Evolutionary conservation across 1,284 basidiomycete genomes (phyloP).

Genomic region (Boletus semigastroideus): DNA sequence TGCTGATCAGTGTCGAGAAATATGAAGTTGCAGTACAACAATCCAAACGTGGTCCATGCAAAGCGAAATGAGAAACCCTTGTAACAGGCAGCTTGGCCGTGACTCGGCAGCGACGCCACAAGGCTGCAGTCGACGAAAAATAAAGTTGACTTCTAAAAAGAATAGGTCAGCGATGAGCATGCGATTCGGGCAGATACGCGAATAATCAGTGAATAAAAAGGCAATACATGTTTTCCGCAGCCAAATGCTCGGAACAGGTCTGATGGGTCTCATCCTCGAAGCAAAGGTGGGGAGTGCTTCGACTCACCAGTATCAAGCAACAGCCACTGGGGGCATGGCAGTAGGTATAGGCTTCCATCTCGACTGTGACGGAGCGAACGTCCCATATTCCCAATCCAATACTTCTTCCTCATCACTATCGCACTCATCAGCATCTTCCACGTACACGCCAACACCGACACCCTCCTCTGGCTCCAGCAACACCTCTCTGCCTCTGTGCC

Average conservation of each 20-base stretch:
- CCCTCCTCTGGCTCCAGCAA: conserved; percentile 65
- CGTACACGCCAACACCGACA: conserved; percentile 72
- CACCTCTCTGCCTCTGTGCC: conserved; percentile 47
- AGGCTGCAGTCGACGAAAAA: neutral
- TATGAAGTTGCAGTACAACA: conserved; percentile 12
- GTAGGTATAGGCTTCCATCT: conserved; percentile 57
- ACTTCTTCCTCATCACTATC: conserved; percentile 38
- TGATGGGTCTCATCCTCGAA: conserved; percentile 37
- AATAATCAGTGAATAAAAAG: conserved; percentile 25
- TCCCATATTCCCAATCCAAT: conserved; percentile 63
- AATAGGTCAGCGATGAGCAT: conserved; percentile 5
- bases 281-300: neutral
- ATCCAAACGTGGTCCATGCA: conserved; percentile 19
- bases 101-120: neutral
- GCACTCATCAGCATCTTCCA: conserved; percentile 59
- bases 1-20: neutral
- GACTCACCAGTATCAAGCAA: conserved; percentile 30
- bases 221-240: conserved; percentile 36
- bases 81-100: neutral
- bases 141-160: conserved; percentile 4
- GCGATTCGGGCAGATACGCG: neutral
- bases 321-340: conserved; percentile 53
- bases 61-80: neutral
- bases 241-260: conserved; percentile 42
- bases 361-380: conserved; percentile 47